These are phyloP conservation scores for Solanum neorickii DNA, from an alignment of 257 asterid genomes.

Conservation along the genomic window DNA sequence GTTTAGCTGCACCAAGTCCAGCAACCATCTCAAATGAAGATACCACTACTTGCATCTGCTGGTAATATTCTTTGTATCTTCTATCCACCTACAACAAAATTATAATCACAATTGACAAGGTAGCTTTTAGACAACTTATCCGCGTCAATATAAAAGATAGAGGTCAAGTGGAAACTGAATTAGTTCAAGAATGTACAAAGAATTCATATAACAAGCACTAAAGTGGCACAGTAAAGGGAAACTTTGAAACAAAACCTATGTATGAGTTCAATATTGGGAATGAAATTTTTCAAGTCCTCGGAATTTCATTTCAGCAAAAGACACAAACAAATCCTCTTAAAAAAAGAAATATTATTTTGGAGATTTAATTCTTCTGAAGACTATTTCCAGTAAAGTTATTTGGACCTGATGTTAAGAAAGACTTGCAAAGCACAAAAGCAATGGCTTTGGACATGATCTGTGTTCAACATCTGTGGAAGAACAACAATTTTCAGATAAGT, in stretches of 20 bases:
- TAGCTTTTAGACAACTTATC: not conserved
- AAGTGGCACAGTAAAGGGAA: not conserved
- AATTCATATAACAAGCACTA: not conserved
- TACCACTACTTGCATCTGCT: constrained; percentile 50
- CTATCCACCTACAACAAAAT: constrained; percentile 42
- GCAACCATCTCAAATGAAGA: constrained; percentile 54
- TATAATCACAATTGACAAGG: not conserved
- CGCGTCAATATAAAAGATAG: not conserved
- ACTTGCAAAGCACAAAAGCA: not conserved
- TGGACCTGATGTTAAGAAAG: not conserved
- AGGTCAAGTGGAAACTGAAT: not conserved
- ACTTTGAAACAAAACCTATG: not conserved
- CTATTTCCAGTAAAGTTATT: not conserved
- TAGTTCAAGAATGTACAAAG: not conserved
- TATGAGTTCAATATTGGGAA: not conserved
- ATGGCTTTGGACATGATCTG: not conserved
- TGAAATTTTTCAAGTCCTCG: not conserved
- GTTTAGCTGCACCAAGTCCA: constrained; percentile 54
- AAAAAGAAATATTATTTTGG: not conserved
- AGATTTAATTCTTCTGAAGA: not conserved
- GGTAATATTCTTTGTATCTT: constrained; percentile 49
- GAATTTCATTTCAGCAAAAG: not conserved
- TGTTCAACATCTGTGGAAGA: not conserved
- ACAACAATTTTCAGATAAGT: not conserved
- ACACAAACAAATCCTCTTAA: not conserved